These are phyloP conservation scores for Neonectria magnoliae DNA, from an alignment of 2,329 filamentous ascomycete genomes.

Conservation along the genomic window DNA sequence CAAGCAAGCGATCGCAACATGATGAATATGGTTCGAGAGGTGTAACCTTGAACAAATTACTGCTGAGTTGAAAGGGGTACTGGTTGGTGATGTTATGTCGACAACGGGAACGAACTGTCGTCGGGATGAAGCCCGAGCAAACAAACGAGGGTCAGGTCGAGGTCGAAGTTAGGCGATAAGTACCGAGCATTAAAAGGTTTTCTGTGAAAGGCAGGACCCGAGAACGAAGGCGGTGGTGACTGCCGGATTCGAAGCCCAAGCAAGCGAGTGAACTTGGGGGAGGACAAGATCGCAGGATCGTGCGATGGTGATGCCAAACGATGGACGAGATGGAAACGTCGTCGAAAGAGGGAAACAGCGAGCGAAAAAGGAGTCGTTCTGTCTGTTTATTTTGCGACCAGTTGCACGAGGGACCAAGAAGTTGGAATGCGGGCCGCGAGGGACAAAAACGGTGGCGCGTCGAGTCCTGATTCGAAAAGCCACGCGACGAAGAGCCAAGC, in stretches of 20 bases:
- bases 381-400: slow-evolving; percentile 12
- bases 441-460: slow-evolving; percentile 12
- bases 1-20: slow-evolving; percentile 48
- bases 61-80: slow-evolving; percentile 3
- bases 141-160: neutral
- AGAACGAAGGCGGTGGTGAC: slow-evolving; percentile 9
- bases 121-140: neutral
- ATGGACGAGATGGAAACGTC: neutral
- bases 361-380: neutral
- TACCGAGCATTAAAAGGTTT: slow-evolving; percentile 7
- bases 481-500: slow-evolving; percentile 6
- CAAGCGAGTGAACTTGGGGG: slow-evolving; percentile 15
- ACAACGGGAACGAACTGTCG: slow-evolving; percentile 10
- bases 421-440: slow-evolving; percentile 34
- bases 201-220: slow-evolving; percentile 13
- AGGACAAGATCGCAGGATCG: slow-evolving; percentile 5
- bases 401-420: neutral
- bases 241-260: slow-evolving; percentile 19
- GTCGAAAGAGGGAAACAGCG: neutral
- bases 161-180: slow-evolving; percentile 7
- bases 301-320: neutral
- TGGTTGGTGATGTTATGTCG: slow-evolving; percentile 14
- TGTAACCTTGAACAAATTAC: slow-evolving; percentile 4
- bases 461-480: slow-evolving; percentile 4
- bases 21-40: slow-evolving; percentile 28